These are phyloP conservation scores for Ammopiptanthus mongolicus DNA, from an alignment of 306 rosid genomes.

Conservation along the genomic window DNA sequence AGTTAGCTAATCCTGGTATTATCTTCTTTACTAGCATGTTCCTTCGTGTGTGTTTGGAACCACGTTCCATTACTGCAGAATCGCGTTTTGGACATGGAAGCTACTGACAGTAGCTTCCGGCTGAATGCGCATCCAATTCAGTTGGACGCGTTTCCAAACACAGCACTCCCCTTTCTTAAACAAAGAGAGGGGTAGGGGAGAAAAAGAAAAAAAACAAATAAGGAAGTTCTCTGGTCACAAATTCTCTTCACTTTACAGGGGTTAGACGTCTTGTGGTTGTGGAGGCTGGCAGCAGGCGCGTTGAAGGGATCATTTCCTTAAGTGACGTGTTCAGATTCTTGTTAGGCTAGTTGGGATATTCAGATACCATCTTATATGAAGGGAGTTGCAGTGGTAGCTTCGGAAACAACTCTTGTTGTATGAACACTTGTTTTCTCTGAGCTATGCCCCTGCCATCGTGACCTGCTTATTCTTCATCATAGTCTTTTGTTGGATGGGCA, in stretches of 20 bases:
- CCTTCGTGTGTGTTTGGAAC: too few species aligned
- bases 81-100: too few species aligned
- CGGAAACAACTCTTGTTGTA: too few species aligned
- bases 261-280: slow-evolving; percentile 54
- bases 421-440: too few species aligned
- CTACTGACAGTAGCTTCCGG: too few species aligned
- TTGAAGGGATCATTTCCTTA: slow-evolving; percentile 63
- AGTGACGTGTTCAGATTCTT: slow-evolving; percentile 58
- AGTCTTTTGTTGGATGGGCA: not conserved
- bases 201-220: not conserved
- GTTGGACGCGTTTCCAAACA: too few species aligned
- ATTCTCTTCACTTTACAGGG: slow-evolving; percentile 24
- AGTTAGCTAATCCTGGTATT: slow-evolving; percentile 53
- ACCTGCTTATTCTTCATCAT: too few species aligned
- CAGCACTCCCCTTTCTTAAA: not conserved
- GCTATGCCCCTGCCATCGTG: too few species aligned
- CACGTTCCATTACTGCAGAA: too few species aligned
- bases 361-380: slow-evolving; percentile 6
- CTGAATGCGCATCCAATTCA: too few species aligned
- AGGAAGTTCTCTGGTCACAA: not conserved
- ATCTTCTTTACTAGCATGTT: not conserved
- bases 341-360: slow-evolving; percentile 31
- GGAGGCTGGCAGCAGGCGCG: slow-evolving; percentile 56
- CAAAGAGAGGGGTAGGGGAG: not conserved
- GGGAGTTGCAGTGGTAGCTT: too few species aligned